Evolutionary conservation across 805 yeast genomes (phyloP).

Genomic region (Saccharomycopsis selenospora): DNA sequence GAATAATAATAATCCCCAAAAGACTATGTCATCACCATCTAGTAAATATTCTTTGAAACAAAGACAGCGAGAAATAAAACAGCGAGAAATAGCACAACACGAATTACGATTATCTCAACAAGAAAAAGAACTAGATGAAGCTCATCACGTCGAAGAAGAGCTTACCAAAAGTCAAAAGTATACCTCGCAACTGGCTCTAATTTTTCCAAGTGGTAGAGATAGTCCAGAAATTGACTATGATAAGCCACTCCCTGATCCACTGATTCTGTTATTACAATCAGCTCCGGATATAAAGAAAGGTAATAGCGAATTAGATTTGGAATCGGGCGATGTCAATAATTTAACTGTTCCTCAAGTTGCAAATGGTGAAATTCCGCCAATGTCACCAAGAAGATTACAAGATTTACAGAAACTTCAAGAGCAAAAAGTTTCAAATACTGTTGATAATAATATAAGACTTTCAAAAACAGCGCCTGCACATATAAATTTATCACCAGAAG

Average conservation of each 20-base stretch:
- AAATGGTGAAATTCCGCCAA: neutral
- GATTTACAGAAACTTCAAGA: neutral
- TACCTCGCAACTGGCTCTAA: too few relatives aligned
- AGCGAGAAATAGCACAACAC: neutral
- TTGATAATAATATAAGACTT: neutral
- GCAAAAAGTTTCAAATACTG: neutral
- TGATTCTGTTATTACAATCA: neutral
- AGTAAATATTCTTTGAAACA: neutral
- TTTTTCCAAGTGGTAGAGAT: too few relatives aligned
- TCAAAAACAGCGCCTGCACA: neutral
- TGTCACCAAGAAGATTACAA: slow-evolving; percentile 2
- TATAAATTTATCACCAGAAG: neutral
- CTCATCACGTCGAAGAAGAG: neutral
- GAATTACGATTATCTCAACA: neutral
- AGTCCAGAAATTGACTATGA: too few relatives aligned
- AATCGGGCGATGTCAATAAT: too few relatives aligned
- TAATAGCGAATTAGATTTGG: too few relatives aligned
- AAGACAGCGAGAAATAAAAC: neutral
- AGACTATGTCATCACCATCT: too few relatives aligned
- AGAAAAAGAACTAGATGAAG: neutral
- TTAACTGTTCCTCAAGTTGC: neutral
- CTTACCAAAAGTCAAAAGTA: too few relatives aligned
- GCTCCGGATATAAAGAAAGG: too few relatives aligned
- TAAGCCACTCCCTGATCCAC: neutral
- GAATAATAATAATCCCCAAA: too few relatives aligned